Conservation (phyloP, 768 basidiomycete genomes). For the Gautieria morchelliformis region DNA sequence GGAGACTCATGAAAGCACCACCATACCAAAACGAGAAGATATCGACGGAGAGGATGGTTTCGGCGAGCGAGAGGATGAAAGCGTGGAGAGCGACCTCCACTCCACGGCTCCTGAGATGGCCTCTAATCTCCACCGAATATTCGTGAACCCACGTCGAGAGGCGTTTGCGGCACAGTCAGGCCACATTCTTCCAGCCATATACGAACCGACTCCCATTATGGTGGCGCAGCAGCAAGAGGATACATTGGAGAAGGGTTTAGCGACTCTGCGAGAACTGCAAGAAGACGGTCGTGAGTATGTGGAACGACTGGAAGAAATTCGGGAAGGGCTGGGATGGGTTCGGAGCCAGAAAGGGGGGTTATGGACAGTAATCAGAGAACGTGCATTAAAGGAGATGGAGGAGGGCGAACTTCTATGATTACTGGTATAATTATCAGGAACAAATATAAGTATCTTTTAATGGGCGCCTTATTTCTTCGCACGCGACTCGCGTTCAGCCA, state of each 20-base stretch:
- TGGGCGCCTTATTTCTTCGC: not conserved
- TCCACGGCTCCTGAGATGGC: not conserved
- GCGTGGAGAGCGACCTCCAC: not conserved
- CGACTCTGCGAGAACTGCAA: constrained; percentile 66
- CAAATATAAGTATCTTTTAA: not conserved
- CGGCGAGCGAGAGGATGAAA: constrained; percentile 22
- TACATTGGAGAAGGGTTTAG: constrained; percentile 64
- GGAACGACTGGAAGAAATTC: constrained; percentile 74
- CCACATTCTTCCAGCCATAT: not conserved
- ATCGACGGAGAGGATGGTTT: constrained; percentile 34
- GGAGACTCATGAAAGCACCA: not conserved
- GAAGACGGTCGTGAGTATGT: constrained; percentile 85
- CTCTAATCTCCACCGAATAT: constrained; percentile 4
- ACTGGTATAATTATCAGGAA: not conserved
- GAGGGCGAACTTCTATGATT: constrained; percentile 25
- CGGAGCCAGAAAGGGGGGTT: constrained; percentile 60
- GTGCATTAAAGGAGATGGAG: constrained; percentile 66
- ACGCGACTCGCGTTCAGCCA: constrained; percentile 1
- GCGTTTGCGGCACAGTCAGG: not conserved
- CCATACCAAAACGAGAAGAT: constrained; percentile 7
- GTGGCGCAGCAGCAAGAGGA: constrained; percentile 52
- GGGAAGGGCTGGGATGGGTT: constrained; percentile 71
- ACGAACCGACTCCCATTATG: constrained; percentile 31
- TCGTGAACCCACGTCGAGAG: not conserved
- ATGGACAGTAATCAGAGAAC: constrained; percentile 69